Conservation (phyloP, 345 rosid genomes). For the Nephelium lappaceum region DNA sequence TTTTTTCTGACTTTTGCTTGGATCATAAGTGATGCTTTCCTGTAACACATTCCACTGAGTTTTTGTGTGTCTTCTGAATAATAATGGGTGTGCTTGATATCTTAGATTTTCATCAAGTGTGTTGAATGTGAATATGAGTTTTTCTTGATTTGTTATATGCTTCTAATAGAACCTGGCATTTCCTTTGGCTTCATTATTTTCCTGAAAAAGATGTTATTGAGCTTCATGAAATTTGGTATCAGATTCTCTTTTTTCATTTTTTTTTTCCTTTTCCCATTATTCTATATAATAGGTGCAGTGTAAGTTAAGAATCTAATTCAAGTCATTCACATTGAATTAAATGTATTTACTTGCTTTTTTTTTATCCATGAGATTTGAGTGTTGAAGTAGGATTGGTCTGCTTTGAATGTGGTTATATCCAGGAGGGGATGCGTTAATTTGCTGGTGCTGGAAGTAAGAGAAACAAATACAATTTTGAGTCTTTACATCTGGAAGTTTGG, state of each 20-base stretch:
- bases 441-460: constrained; percentile 8
- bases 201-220: constrained; percentile 8
- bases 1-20: constrained; percentile 62
- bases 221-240: constrained; percentile 16
- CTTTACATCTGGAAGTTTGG: constrained; percentile 29
- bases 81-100: background rate
- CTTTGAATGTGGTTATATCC: constrained; percentile 20
- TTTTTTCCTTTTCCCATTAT: background rate
- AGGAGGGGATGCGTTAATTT: constrained; percentile 36
- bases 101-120: constrained; percentile 8
- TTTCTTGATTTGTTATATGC: constrained; percentile 24
- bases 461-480: constrained; percentile 10
- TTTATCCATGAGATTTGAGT: constrained; percentile 24
- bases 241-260: constrained; percentile 20
- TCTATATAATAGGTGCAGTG: constrained; percentile 17
- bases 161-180: constrained; percentile 2
- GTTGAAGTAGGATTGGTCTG: constrained; percentile 15
- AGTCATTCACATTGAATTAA: constrained; percentile 6
- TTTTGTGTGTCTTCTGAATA: constrained; percentile 12
- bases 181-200: constrained; percentile 2
- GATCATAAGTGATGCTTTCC: constrained; percentile 70
- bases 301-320: constrained; percentile 29
- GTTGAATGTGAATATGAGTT: constrained; percentile 5
- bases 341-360: constrained; percentile 19
- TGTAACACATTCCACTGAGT: constrained; percentile 21